Conservation (phyloP, 2,329 filamentous ascomycete species). For the Clonostachys rosea region DNA sequence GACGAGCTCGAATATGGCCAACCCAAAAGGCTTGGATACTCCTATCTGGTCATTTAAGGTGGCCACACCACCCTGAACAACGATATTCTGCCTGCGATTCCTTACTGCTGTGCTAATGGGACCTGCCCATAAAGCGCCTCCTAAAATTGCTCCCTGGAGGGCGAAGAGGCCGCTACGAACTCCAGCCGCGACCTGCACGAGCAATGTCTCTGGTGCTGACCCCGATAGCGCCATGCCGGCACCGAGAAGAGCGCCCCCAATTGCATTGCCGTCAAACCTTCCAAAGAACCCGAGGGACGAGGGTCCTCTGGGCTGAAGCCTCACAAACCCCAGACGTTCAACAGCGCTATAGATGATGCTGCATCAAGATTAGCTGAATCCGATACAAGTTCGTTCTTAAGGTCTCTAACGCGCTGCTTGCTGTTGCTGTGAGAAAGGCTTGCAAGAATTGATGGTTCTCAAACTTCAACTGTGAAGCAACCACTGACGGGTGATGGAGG, state of each 20-base stretch:
- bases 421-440: constrained; percentile 58
- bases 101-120: not conserved
- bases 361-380: constrained; percentile 37
- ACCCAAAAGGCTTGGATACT: constrained; percentile 6
- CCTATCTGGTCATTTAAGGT: not conserved
- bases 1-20: constrained; percentile 35
- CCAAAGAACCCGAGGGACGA: constrained; percentile 36
- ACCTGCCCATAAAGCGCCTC: constrained; percentile 48
- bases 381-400: not conserved
- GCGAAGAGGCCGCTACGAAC: constrained; percentile 46
- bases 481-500: constrained; percentile 54
- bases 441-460: constrained; percentile 63
- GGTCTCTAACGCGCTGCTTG: constrained; percentile 51
- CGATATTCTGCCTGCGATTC: constrained; percentile 12
- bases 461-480: constrained; percentile 56
- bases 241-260: constrained; percentile 59
- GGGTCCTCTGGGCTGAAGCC: constrained; percentile 1
- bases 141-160: constrained; percentile 48
- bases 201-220: constrained; percentile 61
- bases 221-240: constrained; percentile 63
- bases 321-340: constrained; percentile 1
- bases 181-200: constrained; percentile 53
- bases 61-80: constrained; percentile 9
- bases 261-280: constrained; percentile 57
- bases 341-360: constrained; percentile 1